Base-by-base conservation (phyloP, 2,329 filamentous ascomycete species). In the Pezicula carpinea region DNA sequence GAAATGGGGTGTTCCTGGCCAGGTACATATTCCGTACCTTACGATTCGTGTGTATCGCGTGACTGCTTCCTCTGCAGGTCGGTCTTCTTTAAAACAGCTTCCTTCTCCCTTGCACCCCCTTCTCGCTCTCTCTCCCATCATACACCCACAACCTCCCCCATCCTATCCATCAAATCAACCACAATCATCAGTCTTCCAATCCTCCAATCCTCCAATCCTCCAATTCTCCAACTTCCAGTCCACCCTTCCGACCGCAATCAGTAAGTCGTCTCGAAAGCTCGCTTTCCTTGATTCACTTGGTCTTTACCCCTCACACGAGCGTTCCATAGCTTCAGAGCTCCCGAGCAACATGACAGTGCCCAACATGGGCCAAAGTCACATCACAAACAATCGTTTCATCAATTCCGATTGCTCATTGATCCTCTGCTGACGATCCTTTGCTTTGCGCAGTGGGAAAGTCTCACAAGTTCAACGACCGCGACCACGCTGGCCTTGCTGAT, bases 381-480 rank as follows among this genome's bases (percentile, higher is more conserved):
- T 34, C 23, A 11, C 17, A 21, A 32, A 34, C 29, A 21, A 21
- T 36, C 11, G 3, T 15, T 19, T 47, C 38, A 38, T 38, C 17
- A 47, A 32, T 17, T 41, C 18, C 45, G 41, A 57, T 61, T 49
- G 59, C 39, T 15, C 38, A 4, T 22, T 19, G 21, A 41, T 40
- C 18, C 49, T 22, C 19, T 7, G 35, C 42, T 21, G 32, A 35
- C 39, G 21, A 19, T 38, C 44, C 19, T 34, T 45, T 31, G 15
- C 22, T 22, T 17, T 53, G 51, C 43, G 47, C 59, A 96, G 91
- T 99, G 92, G 96, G 93, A 75, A 92, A 93, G 68, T 95, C 92
- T 56, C 89, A 92, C 82, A 99, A 97, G 77, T 81, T 78, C 75
- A 95, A 90, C 73, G 89, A 95, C 71, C 91, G 91, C 72, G 87